Base-by-base conservation (phyloP, 331 rosid species). In the Spiraea crenata region DNA sequence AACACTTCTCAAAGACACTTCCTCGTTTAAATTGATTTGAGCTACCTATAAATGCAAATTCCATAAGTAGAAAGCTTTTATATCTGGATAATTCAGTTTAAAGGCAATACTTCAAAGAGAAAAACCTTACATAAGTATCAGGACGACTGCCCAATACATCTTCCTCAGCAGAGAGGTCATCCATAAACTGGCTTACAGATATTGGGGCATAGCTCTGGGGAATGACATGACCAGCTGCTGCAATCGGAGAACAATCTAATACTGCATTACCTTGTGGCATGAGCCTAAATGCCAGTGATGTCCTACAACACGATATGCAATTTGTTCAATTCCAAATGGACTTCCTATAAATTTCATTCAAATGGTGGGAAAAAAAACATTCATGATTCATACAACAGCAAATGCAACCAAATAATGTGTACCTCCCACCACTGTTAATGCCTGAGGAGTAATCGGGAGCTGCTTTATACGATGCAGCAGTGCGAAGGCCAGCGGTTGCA, bases 101-200 rank as follows among this genome's bases (percentile, higher is more conserved):
- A 65, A 71, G 44, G 40, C 31, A 19, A 57, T 59, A 67, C 63
- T 51, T 39, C 69, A 70, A 25, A 25, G 31, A 77, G 70, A 67
- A 65, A 78, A 52, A 75, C 80, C 97, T 82, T 81, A 95, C 99
- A 71, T 69, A 82, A 76, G 79, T 75, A 71, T 83, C 92, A 37
- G 92, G 74, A 68, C 75, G 88, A 86, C 79, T 82, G 64, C 87
- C 87, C 65, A 85, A 76, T 57, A 86, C 81, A 74, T 95, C 98
- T 74, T 87, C 93, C 76, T 91, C 99, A 11, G 99, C 91, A 72
- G 97, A 88, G 78, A 95, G 95, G 70, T 86, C 95, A 70, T 95
- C 99, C 99, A 95, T 91, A 83, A 90, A 93, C 86, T 93, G 97
- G 95, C 98, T 93, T 48, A 93, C 96, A 77, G 98, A 89, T 79